phyloP scores from a whole-genome alignment of 371 early-diverging fungal species.

The Circinella minor region DNA sequence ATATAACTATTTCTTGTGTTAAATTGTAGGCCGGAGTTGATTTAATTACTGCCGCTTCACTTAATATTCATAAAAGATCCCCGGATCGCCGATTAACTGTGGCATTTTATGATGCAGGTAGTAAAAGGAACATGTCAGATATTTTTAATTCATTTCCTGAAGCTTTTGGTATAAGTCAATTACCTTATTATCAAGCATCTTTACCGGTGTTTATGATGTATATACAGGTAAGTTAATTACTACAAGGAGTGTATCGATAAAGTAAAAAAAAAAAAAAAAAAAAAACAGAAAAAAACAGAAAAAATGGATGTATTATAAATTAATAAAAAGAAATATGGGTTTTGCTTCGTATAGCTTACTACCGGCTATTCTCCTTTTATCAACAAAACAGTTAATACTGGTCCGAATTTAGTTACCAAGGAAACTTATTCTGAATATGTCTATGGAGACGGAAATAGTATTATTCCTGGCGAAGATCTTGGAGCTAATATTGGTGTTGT shows the following conservation, averaged over 20 bases:
- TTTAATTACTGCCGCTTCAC: constrained; percentile 23
- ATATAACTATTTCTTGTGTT: background rate
- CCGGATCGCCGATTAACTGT: constrained; percentile 24
- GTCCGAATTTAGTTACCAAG: constrained; percentile 33
- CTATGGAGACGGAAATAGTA: background rate
- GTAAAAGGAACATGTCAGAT: constrained; percentile 22
- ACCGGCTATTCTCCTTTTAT: constrained; percentile 43
- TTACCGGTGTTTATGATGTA: constrained; percentile 45
- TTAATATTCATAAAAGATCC: background rate
- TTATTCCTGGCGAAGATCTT: background rate
- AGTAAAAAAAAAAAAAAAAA: no score
- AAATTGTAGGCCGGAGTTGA: constrained; percentile 17
- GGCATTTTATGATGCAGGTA: constrained; percentile 29
- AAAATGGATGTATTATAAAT: no score
- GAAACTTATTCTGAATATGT: constrained; percentile 30
- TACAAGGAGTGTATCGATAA: no score
- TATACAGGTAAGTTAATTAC: constrained; percentile 29
- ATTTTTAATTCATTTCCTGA: constrained; percentile 34
- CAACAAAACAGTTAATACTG: constrained; percentile 39
- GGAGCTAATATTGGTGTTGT: constrained; percentile 22
- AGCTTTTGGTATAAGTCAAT: constrained; percentile 42
- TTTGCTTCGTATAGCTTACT: constrained; percentile 18
- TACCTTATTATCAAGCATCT: constrained; percentile 54
- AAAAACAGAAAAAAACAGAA: no score
- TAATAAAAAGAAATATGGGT: background rate